Conservation (phyloP, 2,329 filamentous ascomycete species). For the Cladosporium sp. region DNA sequence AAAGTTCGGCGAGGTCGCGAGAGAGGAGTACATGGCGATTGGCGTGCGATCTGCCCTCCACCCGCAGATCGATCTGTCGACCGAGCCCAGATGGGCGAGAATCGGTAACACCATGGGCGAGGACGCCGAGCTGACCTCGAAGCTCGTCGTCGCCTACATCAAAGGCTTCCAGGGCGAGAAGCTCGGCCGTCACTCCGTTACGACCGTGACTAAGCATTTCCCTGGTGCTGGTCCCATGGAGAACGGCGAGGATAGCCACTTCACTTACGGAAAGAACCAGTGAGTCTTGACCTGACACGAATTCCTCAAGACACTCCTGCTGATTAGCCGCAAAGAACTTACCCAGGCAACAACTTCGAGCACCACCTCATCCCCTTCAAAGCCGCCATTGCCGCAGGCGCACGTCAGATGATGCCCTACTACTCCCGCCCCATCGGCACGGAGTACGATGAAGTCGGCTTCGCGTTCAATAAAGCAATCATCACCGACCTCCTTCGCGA, state of each 20-base stretch:
- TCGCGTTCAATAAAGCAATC: constrained; percentile 51
- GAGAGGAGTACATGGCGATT: constrained; percentile 43
- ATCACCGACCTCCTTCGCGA: constrained; percentile 66
- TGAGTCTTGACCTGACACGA: neutral
- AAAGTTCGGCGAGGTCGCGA: constrained; percentile 46
- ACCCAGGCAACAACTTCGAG: constrained; percentile 48
- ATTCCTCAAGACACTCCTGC: neutral
- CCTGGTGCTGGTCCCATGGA: constrained; percentile 48
- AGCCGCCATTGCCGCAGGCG: constrained; percentile 46
- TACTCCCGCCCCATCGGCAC: constrained; percentile 45
- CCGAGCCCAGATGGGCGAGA: constrained; percentile 49
- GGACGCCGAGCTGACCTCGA: constrained; percentile 37
- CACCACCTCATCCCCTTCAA: constrained; percentile 49
- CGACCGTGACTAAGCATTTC: constrained; percentile 52
- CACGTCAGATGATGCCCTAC: constrained; percentile 51
- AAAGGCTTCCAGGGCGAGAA: constrained; percentile 45
- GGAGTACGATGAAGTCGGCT: constrained; percentile 45
- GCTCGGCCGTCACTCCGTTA: constrained; percentile 41
- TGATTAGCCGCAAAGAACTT: constrained; percentile 31
- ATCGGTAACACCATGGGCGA: constrained; percentile 47
- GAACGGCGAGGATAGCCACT: constrained; percentile 51
- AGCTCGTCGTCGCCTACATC: constrained; percentile 39
- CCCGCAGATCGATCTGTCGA: constrained; percentile 49
- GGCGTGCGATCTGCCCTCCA: constrained; percentile 46
- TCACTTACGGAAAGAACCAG: constrained; percentile 47